Percentiles rank a stretch among this genome's conserved stretches.
phyloP scores from a whole-genome alignment of 2,329 filamentous ascomycete species.

The Phialophora chinensis region DNA sequence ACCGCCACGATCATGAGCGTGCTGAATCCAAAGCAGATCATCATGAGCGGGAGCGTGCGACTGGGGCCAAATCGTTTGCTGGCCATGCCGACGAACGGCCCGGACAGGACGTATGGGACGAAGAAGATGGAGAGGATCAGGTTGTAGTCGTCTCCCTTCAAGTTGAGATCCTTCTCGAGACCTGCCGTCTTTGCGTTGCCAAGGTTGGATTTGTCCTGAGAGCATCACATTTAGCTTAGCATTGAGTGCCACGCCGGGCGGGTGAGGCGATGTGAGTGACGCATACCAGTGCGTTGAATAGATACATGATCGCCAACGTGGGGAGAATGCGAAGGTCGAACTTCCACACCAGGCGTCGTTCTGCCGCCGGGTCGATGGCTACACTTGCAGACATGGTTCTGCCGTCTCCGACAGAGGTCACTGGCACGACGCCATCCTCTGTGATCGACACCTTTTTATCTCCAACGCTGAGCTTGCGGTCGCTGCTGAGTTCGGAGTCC shows the following conservation, averaged over 20 bases:
- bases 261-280: neutral
- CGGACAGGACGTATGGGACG: constrained; percentile 74
- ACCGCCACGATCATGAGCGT: constrained; percentile 60
- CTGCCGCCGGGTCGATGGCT: constrained; percentile 53
- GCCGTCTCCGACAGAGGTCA: constrained; percentile 8
- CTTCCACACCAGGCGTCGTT: constrained; percentile 59
- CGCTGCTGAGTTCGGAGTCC: constrained; percentile 12
- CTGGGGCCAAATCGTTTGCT: constrained; percentile 72
- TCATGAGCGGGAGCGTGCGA: constrained; percentile 68
- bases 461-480: constrained; percentile 5
- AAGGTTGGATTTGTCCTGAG: constrained; percentile 56
- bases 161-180: constrained; percentile 58
- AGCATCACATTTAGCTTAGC: neutral
- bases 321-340: constrained; percentile 63
- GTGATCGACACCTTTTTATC: constrained; percentile 22
- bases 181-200: constrained; percentile 65
- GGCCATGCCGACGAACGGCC: constrained; percentile 68
- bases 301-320: constrained; percentile 65
- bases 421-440: constrained; percentile 20
- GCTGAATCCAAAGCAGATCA: constrained; percentile 70
- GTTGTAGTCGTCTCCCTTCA: constrained; percentile 70
- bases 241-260: neutral
- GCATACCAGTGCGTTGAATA: constrained; percentile 47
- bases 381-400: constrained; percentile 28
- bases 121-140: constrained; percentile 74